Conservation (phyloP, 371 early-diverging fungal genomes). For the Syncephalastrum racemosum region DNA sequence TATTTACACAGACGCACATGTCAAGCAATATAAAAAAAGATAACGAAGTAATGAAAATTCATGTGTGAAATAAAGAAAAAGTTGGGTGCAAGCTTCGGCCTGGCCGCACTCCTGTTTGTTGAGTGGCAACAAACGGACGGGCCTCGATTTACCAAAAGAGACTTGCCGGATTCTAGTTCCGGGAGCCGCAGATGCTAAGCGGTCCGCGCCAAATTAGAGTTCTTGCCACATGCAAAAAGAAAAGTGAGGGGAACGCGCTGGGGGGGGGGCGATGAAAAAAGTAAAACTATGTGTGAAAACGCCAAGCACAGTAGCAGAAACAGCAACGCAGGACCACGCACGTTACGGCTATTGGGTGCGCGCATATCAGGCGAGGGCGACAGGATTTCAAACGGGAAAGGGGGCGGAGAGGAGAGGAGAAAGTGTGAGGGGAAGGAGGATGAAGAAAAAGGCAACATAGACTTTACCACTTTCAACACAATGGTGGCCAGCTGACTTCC, state of each 20-base stretch:
- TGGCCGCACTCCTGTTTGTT: too few relatives aligned
- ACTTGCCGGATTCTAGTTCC: constrained; percentile 4
- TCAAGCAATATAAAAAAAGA: constrained; percentile 2
- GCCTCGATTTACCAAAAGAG: too few relatives aligned
- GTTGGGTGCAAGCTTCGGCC: neutral
- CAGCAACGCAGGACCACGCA: too few relatives aligned
- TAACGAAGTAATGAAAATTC: neutral
- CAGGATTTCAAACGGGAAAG: constrained; percentile 20
- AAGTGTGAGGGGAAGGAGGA: too few relatives aligned
- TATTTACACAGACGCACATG: constrained; percentile 4
- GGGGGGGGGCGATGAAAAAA: neutral
- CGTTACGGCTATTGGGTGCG: too few relatives aligned
- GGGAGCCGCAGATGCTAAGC: constrained; percentile 4
- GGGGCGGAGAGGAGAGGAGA: constrained; percentile 3
- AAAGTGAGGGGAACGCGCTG: constrained; percentile 6
- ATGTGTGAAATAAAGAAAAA: neutral
- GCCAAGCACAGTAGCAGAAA: neutral
- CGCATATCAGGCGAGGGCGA: constrained; percentile 14
- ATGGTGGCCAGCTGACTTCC: constrained; percentile 7
- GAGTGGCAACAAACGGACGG: too few relatives aligned
- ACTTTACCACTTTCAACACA: constrained; percentile 10
- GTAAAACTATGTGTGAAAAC: constrained; percentile 7
- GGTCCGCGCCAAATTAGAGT: constrained; percentile 20
- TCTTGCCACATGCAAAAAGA: constrained; percentile 18
- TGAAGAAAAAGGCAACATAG: constrained; percentile 2